Evolutionary conservation across 257 asterid genomes (phyloP).

Genomic region (Solanum medicagineum): DNA sequence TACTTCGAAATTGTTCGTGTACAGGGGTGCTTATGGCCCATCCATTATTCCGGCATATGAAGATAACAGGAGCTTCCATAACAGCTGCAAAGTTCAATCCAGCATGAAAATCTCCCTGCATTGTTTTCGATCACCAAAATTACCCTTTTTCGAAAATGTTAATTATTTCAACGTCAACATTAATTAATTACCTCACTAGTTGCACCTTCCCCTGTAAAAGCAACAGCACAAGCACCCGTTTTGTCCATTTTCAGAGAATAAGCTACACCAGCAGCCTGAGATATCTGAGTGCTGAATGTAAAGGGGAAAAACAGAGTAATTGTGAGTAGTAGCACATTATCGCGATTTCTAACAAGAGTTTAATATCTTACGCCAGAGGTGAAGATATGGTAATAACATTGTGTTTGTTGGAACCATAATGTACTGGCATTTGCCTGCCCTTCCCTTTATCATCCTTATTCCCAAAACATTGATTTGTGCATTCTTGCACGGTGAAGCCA

Average conservation of each 20-base stretch:
- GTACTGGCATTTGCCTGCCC: conserved; percentile 97
- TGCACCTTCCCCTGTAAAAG: conserved; percentile 72
- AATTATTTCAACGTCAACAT: neutral
- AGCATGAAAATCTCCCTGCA: conserved; percentile 95
- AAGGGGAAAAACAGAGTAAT: neutral
- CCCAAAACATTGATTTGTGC: conserved; percentile 77
- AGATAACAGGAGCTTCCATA: conserved; percentile 67
- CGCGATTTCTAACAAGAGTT: neutral
- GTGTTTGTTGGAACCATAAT: conserved; percentile 65
- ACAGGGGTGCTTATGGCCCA: conserved; percentile 93
- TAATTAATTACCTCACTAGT: conserved; percentile 68
- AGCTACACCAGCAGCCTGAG: conserved; percentile 96
- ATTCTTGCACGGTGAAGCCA: conserved; percentile 66
- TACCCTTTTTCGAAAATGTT: neutral
- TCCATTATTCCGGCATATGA: conserved; percentile 87
- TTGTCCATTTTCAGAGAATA: conserved; percentile 86
- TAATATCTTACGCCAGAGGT: conserved; percentile 57
- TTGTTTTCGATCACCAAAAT: neutral
- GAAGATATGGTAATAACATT: conserved; percentile 76
- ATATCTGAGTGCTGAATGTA: conserved; percentile 66
- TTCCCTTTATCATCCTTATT: conserved; percentile 57
- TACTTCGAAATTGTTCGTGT: conserved; percentile 72
- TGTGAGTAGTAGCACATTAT: neutral
- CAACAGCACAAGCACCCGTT: conserved; percentile 65
- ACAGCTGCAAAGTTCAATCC: conserved; percentile 87